These are phyloP conservation scores for Ogataea pignaliae DNA, from an alignment of 805 yeast species.

Conservation along the genomic window DNA sequence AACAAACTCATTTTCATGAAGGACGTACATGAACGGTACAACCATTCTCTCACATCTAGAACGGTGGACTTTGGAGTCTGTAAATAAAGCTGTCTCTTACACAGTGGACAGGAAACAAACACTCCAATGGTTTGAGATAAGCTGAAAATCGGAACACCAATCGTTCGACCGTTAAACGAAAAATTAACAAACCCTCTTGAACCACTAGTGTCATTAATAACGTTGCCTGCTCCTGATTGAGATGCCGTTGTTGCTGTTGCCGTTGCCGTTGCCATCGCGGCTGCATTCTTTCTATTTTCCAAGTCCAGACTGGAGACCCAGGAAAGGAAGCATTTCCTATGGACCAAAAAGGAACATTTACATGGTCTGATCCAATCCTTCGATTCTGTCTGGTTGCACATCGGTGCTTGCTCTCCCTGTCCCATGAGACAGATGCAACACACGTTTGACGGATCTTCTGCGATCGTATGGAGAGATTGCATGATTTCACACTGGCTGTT, in stretches of 20 bases:
- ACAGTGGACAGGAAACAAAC: constrained; percentile 35
- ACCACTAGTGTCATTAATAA: not conserved
- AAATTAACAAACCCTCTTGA: too few relatives aligned
- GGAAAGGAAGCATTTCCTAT: constrained; percentile 38
- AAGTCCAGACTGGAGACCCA: constrained; percentile 35
- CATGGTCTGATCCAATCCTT: constrained; percentile 43
- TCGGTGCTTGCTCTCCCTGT: constrained; percentile 29
- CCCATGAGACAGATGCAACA: constrained; percentile 30
- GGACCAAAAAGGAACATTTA: constrained; percentile 41
- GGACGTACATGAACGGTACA: constrained; percentile 11
- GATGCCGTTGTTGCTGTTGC: constrained; percentile 3
- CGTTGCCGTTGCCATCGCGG: constrained; percentile 1
- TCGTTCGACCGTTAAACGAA: too few relatives aligned
- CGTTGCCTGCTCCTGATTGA: constrained; percentile 1
- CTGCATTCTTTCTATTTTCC: constrained; percentile 9
- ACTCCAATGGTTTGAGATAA: constrained; percentile 18
- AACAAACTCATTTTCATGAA: constrained; percentile 15
- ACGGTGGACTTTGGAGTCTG: constrained; percentile 19
- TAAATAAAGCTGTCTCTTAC: constrained; percentile 29
- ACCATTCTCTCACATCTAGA: constrained; percentile 10
- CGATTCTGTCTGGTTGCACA: constrained; percentile 25
- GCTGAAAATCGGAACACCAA: constrained; percentile 13
- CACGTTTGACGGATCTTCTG: constrained; percentile 7
- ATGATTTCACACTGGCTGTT: constrained; percentile 1
- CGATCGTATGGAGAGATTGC: constrained; percentile 15